Conservation (phyloP, 331 rosid genomes). For the Arachis monticola region DNA sequence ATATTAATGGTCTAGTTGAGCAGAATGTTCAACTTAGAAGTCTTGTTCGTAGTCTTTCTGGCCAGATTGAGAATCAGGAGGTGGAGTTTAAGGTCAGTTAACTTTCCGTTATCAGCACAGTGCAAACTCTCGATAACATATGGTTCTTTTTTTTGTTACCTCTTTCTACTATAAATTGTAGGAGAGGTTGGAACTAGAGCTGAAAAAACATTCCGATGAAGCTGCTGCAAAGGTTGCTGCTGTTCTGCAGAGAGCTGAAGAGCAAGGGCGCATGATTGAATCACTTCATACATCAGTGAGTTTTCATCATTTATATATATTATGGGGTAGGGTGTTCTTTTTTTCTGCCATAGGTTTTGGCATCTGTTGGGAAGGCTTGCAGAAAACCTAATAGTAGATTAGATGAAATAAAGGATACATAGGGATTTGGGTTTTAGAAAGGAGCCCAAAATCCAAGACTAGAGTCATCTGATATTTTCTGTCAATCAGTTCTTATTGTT, state of each 20-base stretch:
- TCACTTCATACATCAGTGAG: slow-evolving; percentile 94
- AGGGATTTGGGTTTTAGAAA: no score
- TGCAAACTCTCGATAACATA: no score
- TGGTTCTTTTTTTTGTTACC: neutral
- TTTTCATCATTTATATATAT: neutral
- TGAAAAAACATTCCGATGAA: slow-evolving; percentile 74
- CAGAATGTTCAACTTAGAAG: slow-evolving; percentile 92
- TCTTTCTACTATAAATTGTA: slow-evolving; percentile 40
- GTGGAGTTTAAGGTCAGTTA: slow-evolving; percentile 74
- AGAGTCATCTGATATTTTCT: neutral
- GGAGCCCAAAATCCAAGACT: no score
- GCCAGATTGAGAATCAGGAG: slow-evolving; percentile 76
- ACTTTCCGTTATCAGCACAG: no score
- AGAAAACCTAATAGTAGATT: no score
- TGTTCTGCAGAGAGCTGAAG: slow-evolving; percentile 90
- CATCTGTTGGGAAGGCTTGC: no score
- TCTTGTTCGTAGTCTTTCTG: slow-evolving; percentile 85
- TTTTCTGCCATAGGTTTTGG: neutral
- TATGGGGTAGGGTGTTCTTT: slow-evolving; percentile 12
- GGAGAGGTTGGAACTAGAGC: slow-evolving; percentile 81
- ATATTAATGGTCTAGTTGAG: slow-evolving; percentile 91
- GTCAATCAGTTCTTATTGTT: neutral
- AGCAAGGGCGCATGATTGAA: slow-evolving; percentile 91
- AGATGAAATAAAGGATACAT: no score
- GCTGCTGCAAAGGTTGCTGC: slow-evolving; percentile 83